These are phyloP conservation scores for Candida maesae DNA, from an alignment of 805 yeast species.

Conservation along the genomic window DNA sequence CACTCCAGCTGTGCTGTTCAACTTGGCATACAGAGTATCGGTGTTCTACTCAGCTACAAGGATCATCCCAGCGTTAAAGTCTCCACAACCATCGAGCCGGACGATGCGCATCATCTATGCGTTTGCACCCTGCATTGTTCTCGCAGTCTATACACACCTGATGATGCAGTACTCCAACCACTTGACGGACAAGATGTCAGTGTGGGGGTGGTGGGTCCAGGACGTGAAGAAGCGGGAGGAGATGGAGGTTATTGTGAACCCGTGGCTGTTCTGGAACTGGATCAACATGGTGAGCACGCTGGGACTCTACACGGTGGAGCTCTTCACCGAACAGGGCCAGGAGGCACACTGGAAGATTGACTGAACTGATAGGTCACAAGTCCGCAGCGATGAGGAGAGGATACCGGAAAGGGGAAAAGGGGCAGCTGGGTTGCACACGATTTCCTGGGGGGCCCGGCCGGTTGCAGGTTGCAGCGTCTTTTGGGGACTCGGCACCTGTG, in stretches of 20 bases:
- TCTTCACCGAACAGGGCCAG: constrained; percentile 38
- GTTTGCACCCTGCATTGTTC: constrained; percentile 89
- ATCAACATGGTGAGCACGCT: constrained; percentile 80
- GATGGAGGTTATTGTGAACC: constrained; percentile 39
- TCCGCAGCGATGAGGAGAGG: not conserved
- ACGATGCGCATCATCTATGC: constrained; percentile 64
- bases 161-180: constrained; percentile 78
- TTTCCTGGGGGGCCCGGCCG: no score
- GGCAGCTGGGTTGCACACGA: no score
- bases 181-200: constrained; percentile 55
- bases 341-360: constrained; percentile 24
- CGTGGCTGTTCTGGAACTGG: constrained; percentile 99
- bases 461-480: no score
- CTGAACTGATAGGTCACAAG: no score
- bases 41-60: constrained; percentile 92
- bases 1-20: constrained; percentile 76
- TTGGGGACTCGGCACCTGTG: no score
- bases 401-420: not conserved
- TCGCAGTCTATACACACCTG: constrained; percentile 92
- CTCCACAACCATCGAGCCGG: constrained; percentile 26
- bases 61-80: constrained; percentile 75
- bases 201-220: constrained; percentile 53
- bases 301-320: constrained; percentile 74
- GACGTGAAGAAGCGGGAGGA: constrained; percentile 4
- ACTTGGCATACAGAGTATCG: constrained; percentile 78